Conservation (phyloP, 805 yeast genomes). For the Suhomyces sp. region DNA sequence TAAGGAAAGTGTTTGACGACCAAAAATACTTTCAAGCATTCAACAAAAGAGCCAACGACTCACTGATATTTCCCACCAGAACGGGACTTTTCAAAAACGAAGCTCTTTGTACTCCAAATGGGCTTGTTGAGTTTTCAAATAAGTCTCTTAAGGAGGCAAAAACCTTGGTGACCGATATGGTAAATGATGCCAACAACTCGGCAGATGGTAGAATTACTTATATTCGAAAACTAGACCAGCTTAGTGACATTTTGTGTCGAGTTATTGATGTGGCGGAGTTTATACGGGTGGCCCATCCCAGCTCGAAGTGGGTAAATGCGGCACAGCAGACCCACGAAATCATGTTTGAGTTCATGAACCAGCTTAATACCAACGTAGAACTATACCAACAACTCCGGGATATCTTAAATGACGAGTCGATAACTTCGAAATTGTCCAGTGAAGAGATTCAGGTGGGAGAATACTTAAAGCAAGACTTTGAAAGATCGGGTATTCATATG, state of each 20-base stretch:
- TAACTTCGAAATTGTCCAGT: slow-evolving; percentile 39
- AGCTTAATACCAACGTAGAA: slow-evolving; percentile 77
- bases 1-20: slow-evolving; percentile 59
- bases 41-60: slow-evolving; percentile 27
- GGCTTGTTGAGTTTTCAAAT: slow-evolving; percentile 63
- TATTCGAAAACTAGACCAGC: slow-evolving; percentile 67
- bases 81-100: slow-evolving; percentile 77
- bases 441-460: slow-evolving; percentile 86
- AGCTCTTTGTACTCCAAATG: slow-evolving; percentile 63
- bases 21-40: slow-evolving; percentile 53
- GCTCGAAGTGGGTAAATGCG: slow-evolving; percentile 61
- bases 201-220: slow-evolving; percentile 46
- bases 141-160: slow-evolving; percentile 67
- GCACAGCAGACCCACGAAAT: slow-evolving; percentile 87
- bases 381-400: slow-evolving; percentile 57
- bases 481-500: slow-evolving; percentile 86
- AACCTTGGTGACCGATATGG: slow-evolving; percentile 54
- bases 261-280: slow-evolving; percentile 94
- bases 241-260: slow-evolving; percentile 85
- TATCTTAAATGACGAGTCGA: slow-evolving; percentile 45
- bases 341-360: slow-evolving; percentile 92
- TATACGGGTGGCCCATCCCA: slow-evolving; percentile 84
- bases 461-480: slow-evolving; percentile 77
- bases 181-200: slow-evolving; percentile 34
- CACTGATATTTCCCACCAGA: slow-evolving; percentile 11